Conservation (phyloP, 2,329 filamentous ascomycete genomes). For the Sporothrix brasiliensis region DNA sequence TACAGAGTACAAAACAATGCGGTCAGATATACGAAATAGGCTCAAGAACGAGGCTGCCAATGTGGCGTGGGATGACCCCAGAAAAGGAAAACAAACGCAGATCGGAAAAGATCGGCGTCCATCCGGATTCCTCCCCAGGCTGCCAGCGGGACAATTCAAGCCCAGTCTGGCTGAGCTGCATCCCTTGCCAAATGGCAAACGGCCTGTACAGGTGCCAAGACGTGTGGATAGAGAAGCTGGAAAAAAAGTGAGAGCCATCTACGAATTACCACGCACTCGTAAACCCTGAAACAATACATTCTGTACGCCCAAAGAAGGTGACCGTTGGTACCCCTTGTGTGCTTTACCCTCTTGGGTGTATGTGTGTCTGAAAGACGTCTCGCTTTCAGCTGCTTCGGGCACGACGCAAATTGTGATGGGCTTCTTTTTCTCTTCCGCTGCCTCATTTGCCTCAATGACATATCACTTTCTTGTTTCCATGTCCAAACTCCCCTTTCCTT, state of each 20-base stretch:
- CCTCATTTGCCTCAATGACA: not conserved
- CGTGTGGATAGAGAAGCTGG: too few species aligned
- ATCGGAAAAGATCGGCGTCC: not conserved
- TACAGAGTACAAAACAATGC: not conserved
- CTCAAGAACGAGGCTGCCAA: not conserved
- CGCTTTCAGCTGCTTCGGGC: not conserved
- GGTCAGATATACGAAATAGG: not conserved
- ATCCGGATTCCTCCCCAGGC: not conserved
- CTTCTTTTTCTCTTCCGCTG: not conserved
- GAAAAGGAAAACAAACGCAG: not conserved
- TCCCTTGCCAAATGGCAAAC: too few species aligned
- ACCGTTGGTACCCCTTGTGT: not conserved
- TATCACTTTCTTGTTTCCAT: not conserved
- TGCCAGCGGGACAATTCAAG: too few species aligned
- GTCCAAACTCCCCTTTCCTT: not conserved
- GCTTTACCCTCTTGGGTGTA: not conserved
- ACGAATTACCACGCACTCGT: too few species aligned
- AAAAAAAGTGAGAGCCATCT: too few species aligned
- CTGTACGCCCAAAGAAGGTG: too few species aligned
- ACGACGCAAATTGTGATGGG: not conserved
- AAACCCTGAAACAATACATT: too few species aligned
- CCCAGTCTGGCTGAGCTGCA: too few species aligned
- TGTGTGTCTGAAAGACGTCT: not conserved
- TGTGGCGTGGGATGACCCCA: not conserved
- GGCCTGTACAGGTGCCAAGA: too few species aligned